Percentiles rank a stretch among this genome's conserved stretches.
Conservation (phyloP, 306 rosid species). For the Vicia sativa region DNA sequence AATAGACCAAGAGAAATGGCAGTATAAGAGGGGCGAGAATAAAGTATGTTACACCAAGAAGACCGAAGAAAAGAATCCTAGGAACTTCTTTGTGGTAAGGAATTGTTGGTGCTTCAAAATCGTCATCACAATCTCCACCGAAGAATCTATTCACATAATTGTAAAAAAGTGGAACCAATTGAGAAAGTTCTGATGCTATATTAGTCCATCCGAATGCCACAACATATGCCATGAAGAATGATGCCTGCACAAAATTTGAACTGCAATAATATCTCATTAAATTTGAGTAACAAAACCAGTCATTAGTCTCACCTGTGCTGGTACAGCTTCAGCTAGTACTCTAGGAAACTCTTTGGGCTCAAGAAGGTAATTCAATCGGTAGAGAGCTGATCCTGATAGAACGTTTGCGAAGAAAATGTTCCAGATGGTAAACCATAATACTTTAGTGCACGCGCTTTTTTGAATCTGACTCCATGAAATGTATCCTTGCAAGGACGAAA, state of each 20-base stretch:
- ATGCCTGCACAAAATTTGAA: constrained; percentile 65
- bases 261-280: constrained; percentile 22
- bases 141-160: constrained; percentile 50
- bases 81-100: constrained; percentile 70
- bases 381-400: constrained; percentile 75
- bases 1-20: constrained; percentile 82
- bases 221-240: constrained; percentile 79
- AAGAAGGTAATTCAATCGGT: constrained; percentile 60
- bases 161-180: constrained; percentile 49
- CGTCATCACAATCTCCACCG: constrained; percentile 41
- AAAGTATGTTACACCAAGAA: constrained; percentile 85
- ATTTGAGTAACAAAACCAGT: constrained; percentile 15
- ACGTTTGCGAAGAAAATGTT: constrained; percentile 83
- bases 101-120: constrained; percentile 70
- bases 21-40: constrained; percentile 88
- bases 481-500: constrained; percentile 79
- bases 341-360: constrained; percentile 78
- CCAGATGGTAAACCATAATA: constrained; percentile 85
- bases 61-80: constrained; percentile 70
- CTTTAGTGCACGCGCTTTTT: constrained; percentile 67
- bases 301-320: constrained; percentile 65
- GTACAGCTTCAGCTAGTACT: constrained; percentile 84
- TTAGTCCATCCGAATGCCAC: constrained; percentile 67
- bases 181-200: constrained; percentile 68
- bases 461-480: constrained; percentile 72